Conservation (phyloP, 1,139 yeast genomes). For the Nakaseomyces uthaithaninus region DNA sequence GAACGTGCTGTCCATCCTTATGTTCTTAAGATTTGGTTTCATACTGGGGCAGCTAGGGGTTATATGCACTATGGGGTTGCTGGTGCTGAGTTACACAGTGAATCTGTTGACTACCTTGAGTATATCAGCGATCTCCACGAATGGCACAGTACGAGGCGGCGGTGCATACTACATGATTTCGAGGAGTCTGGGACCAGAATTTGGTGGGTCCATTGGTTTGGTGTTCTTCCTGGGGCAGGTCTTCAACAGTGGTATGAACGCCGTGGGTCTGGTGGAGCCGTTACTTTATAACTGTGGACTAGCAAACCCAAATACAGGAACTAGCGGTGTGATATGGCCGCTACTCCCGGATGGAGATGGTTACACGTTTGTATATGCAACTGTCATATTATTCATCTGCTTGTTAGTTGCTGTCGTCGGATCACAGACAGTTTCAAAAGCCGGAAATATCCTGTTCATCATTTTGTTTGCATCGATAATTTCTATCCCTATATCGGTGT, state of each 20-base stretch:
- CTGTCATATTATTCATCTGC: constrained; percentile 59
- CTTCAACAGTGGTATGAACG: constrained; percentile 66
- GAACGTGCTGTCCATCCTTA: constrained; percentile 68
- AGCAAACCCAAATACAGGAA: constrained; percentile 24
- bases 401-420: constrained; percentile 77
- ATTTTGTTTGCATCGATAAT: constrained; percentile 63
- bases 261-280: constrained; percentile 74
- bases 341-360: constrained; percentile 51
- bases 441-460: constrained; percentile 69
- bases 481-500: constrained; percentile 71
- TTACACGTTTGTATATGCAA: constrained; percentile 53
- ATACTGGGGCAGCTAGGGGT: constrained; percentile 74
- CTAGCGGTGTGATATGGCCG: constrained; percentile 45
- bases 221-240: constrained; percentile 73
- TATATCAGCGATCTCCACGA: constrained; percentile 71
- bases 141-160: constrained; percentile 77
- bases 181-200: constrained; percentile 71
- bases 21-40: constrained; percentile 75
- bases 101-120: constrained; percentile 64
- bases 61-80: constrained; percentile 49
- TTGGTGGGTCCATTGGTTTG: constrained; percentile 76
- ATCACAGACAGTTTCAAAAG: constrained; percentile 70
- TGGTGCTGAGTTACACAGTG: constrained; percentile 55
- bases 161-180: constrained; percentile 82
- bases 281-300: constrained; percentile 52